Base-by-base conservation (phyloP, 1,284 basidiomycete species). In the Cutaneotrichosporon dermatis region DNA sequence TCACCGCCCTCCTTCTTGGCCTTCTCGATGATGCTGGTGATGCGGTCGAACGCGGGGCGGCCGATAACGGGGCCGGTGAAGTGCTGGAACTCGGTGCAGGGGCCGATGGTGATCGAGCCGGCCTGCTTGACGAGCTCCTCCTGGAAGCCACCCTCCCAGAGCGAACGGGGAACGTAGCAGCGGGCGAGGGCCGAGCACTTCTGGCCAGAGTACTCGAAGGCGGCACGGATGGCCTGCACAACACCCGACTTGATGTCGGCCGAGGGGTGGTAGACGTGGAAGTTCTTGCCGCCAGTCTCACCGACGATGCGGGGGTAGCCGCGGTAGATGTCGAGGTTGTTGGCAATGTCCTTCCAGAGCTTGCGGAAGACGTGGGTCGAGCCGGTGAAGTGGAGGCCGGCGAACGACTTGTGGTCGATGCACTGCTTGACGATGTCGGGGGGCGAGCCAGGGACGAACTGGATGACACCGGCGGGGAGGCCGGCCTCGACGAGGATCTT, bases 41-140 rank as follows among this genome's bases (percentile, higher is more conserved):
- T 91, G 80, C 89, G 95, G 70, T 97, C 92, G 71, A 86, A 99
- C 8, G 94, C 88, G 48, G 87, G 61, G 59, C 78, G 83, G 61
- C 75, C 92, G 87, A 98, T 98, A 64, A 99, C 96, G 60, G 95
- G 94, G 13, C 96, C 95, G 82, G 95, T 86, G 74, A 96, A 99
- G 82, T 92, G 88, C 60, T 82, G 75, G 78, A 88, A 93, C 63
- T 94, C 88, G 56, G 84, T 81, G 37, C 86, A 85, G 35, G 85
- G 79, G 7, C 96, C 95, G 64, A 96, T 84, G 71, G 86, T 90
- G 77, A 99, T 92, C 79, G 88, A 88, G 33, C 86, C 83, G 55
- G 88, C 83, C 76, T 95, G 88, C 41, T 80, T 74, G 62, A 92
- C 79, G 51, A 97, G 80, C 73, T 85, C 83, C 51, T 90, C 85